Conservation (phyloP, 352 stramenopile species). For the Globisporangium ultimum region DNA sequence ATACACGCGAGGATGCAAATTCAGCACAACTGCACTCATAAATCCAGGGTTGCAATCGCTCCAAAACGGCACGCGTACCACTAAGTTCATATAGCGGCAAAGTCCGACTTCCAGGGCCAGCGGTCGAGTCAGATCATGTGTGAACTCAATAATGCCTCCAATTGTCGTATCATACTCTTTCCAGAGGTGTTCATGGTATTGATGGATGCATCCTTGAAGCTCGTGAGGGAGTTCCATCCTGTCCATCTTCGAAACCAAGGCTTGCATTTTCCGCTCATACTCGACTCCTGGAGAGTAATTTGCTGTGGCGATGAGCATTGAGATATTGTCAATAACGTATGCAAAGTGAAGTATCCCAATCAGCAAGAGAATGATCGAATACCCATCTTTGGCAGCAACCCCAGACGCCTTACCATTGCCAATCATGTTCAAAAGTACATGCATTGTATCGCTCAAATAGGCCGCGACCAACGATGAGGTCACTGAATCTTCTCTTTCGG, state of each 20-base stretch:
- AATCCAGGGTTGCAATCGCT: constrained; percentile 36
- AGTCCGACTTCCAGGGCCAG: constrained; percentile 36
- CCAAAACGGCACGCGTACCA: constrained; percentile 35
- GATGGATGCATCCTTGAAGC: constrained; percentile 32
- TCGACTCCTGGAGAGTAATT: constrained; percentile 8
- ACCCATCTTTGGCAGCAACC: not conserved
- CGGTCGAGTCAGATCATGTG: constrained; percentile 35
- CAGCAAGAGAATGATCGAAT: constrained; percentile 6
- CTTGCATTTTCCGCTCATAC: constrained; percentile 20
- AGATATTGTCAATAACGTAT: constrained; percentile 18
- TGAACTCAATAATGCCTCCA: constrained; percentile 30
- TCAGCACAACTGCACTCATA: constrained; percentile 31
- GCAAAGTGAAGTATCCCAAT: constrained; percentile 3
- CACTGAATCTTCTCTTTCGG: not conserved
- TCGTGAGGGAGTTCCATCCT: constrained; percentile 21
- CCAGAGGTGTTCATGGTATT: constrained; percentile 49
- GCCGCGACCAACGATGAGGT: not conserved
- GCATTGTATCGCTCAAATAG: not conserved
- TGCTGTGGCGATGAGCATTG: constrained; percentile 18
- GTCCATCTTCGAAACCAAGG: constrained; percentile 19
- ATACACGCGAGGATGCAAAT: constrained; percentile 31
- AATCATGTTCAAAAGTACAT: not conserved
- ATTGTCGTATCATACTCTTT: constrained; percentile 38
- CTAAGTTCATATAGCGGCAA: constrained; percentile 34
- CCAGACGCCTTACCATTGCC: not conserved